These are phyloP conservation scores for Lonicera japonica DNA, from an alignment of 129 eudicot species.

Conservation along the genomic window DNA sequence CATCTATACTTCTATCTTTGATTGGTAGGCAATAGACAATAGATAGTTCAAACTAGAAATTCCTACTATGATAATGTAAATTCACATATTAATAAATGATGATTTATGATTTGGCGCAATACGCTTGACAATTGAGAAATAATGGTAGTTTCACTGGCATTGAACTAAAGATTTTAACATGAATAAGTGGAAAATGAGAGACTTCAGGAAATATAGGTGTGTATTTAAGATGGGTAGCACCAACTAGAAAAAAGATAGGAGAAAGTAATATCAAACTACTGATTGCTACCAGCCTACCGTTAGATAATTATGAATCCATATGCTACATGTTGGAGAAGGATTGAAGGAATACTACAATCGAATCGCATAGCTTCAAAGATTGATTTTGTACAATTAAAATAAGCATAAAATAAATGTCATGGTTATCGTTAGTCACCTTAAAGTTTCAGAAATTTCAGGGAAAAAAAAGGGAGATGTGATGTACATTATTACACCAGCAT, in stretches of 20 bases:
- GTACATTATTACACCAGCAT: slow-evolving; percentile 1
- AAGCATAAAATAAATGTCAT: neutral
- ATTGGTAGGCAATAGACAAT: no score
- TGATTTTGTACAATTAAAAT: neutral
- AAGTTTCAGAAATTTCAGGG: neutral
- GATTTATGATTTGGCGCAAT: neutral
- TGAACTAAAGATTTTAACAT: neutral
- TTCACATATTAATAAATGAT: no score
- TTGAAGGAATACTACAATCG: no score
- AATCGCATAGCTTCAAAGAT: neutral
- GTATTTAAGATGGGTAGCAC: neutral
- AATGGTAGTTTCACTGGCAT: neutral
- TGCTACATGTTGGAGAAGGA: neutral
- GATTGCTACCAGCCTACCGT: neutral
- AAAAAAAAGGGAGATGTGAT: neutral
- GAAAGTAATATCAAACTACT: neutral
- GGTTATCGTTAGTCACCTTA: slow-evolving; percentile 1
- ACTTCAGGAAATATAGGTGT: neutral
- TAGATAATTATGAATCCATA: no score
- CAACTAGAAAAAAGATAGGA: neutral
- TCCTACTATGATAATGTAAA: neutral
- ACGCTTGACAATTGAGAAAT: no score
- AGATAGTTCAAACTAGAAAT: no score
- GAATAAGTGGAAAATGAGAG: no score
- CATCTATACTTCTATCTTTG: no score